These are phyloP conservation scores for Lasiosphaeris hirsuta DNA, from an alignment of 495 filamentous ascomycete species.

Conservation along the genomic window DNA sequence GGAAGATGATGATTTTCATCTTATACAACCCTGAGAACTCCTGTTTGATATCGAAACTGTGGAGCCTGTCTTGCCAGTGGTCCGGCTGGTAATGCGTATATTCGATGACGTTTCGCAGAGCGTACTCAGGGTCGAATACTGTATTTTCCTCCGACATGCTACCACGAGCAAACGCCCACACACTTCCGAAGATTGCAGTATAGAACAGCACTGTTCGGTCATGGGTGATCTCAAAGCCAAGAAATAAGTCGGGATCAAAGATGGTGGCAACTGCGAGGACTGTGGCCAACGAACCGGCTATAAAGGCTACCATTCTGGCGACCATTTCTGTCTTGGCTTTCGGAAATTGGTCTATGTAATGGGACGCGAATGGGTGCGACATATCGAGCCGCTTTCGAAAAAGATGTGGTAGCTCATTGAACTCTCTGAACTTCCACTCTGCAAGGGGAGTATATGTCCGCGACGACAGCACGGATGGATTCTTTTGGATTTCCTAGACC, in stretches of 20 bases:
- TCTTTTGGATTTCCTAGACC: slow-evolving; percentile 79
- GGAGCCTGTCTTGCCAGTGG: slow-evolving; percentile 83
- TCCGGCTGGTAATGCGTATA: slow-evolving; percentile 87
- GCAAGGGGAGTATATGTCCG: slow-evolving; percentile 90
- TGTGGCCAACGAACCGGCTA: slow-evolving; percentile 78
- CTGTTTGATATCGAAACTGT: slow-evolving; percentile 76
- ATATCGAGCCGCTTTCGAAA: slow-evolving; percentile 87
- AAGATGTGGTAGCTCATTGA: slow-evolving; percentile 92
- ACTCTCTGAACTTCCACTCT: slow-evolving; percentile 97
- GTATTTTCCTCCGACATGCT: slow-evolving; percentile 79
- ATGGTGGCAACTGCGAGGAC: slow-evolving; percentile 78
- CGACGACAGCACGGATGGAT: slow-evolving; percentile 72
- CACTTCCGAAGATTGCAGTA: slow-evolving; percentile 62
- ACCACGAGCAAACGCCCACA: slow-evolving; percentile 78
- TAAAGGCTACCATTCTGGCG: slow-evolving; percentile 78
- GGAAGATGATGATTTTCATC: slow-evolving; percentile 82
- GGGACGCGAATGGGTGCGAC: slow-evolving; percentile 89
- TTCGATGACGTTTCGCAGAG: slow-evolving; percentile 79
- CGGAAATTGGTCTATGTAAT: slow-evolving; percentile 93
- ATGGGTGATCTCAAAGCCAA: slow-evolving; percentile 83
- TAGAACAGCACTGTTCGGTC: slow-evolving; percentile 85
- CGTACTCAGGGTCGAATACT: slow-evolving; percentile 90
- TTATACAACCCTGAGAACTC: slow-evolving; percentile 90
- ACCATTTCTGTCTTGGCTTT: slow-evolving; percentile 87
- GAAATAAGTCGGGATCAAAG: slow-evolving; percentile 83